Evolutionary conservation across 208 protist genomes (phyloP).

Genomic region (Trypanosomatidae sp.): DNA sequence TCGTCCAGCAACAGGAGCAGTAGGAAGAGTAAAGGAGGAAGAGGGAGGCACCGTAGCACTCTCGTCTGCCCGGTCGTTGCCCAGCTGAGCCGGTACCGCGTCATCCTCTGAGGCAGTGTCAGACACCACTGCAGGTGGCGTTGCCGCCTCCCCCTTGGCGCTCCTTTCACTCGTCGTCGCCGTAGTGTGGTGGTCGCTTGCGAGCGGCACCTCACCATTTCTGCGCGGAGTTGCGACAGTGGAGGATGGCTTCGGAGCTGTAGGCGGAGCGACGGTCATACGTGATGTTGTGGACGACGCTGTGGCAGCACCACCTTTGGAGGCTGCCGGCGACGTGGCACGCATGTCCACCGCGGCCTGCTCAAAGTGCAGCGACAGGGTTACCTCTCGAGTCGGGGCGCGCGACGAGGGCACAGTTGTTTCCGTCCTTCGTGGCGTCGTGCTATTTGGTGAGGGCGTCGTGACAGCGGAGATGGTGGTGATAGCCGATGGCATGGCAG

Average conservation of each 20-base stretch:
- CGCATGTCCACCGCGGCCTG: neutral
- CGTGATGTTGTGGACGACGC: neutral
- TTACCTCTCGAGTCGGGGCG: conserved; percentile 16
- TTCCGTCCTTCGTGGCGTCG: conserved; percentile 13
- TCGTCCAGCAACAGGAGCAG: neutral
- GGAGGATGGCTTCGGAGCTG: neutral
- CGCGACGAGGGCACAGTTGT: conserved; percentile 16
- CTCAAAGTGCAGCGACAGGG: conserved; percentile 11
- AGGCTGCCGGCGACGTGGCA: neutral
- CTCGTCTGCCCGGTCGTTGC: neutral
- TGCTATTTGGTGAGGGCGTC: conserved; percentile 5
- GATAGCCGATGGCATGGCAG: neutral
- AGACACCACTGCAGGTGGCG: neutral
- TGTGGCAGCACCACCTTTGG: neutral
- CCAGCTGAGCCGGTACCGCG: neutral
- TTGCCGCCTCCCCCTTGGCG: neutral
- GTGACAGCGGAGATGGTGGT: neutral
- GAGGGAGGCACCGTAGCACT: neutral
- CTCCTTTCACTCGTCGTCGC: neutral
- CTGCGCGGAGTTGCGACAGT: neutral
- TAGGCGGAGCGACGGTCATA: neutral
- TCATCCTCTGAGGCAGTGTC: neutral
- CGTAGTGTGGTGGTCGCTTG: neutral
- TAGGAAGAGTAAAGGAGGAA: neutral
- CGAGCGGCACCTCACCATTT: neutral